Percentiles rank a stretch among this genome's conserved stretches.
These are phyloP conservation scores for Macrophomina tecta DNA, from an alignment of 2,329 filamentous ascomycete genomes.

Conservation along the genomic window DNA sequence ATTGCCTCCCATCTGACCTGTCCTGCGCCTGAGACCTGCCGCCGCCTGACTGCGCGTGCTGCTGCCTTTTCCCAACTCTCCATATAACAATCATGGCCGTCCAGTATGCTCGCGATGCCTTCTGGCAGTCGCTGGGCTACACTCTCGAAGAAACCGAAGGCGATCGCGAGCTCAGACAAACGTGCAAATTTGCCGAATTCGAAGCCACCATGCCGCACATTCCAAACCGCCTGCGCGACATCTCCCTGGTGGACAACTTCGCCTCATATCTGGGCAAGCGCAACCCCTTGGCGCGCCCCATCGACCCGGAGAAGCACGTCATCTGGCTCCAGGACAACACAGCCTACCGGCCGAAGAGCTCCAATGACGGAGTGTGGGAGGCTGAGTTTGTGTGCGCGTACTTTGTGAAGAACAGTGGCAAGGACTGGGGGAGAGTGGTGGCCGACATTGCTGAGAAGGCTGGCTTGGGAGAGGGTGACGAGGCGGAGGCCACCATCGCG, in stretches of 20 bases:
- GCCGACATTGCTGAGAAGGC: slow-evolving; percentile 72
- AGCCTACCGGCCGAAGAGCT: slow-evolving; percentile 64
- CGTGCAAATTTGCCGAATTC: slow-evolving; percentile 40
- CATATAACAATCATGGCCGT: neutral
- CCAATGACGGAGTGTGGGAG: slow-evolving; percentile 64
- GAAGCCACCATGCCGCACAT: slow-evolving; percentile 46
- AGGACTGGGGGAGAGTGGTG: slow-evolving; percentile 71
- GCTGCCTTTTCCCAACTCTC: neutral
- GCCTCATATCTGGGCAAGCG: slow-evolving; percentile 46
- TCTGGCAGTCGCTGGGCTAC: slow-evolving; percentile 14
- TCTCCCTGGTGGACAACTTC: slow-evolving; percentile 47
- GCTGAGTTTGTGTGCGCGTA: slow-evolving; percentile 84
- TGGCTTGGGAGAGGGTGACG: slow-evolving; percentile 60
- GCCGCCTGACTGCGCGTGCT: neutral
- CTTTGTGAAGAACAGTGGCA: slow-evolving; percentile 74
- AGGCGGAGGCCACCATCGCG: slow-evolving; percentile 65
- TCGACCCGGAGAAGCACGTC: slow-evolving; percentile 69
- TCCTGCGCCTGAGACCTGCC: neutral
- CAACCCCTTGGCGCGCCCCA: slow-evolving; percentile 47
- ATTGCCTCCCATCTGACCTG: neutral
- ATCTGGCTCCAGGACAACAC: slow-evolving; percentile 94
- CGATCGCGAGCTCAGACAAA: slow-evolving; percentile 5
- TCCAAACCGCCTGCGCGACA: slow-evolving; percentile 39
- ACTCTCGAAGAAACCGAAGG: slow-evolving; percentile 1
- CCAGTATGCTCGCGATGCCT: slow-evolving; percentile 14